phyloP scores from a whole-genome alignment of 495 filamentous ascomycete species.

The Penicillium egyptiacum region DNA sequence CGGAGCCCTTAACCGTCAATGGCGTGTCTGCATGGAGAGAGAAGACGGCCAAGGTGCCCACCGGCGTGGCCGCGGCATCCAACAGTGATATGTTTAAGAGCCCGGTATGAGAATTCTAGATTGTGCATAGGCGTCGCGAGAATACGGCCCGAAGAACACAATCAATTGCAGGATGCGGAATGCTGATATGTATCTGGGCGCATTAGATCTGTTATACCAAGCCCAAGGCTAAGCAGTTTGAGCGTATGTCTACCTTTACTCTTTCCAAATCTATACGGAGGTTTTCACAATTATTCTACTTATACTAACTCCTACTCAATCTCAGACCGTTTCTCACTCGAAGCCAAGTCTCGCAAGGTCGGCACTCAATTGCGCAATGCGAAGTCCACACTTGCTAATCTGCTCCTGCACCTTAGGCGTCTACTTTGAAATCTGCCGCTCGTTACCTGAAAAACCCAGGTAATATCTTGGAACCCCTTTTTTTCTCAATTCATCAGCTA shows the following conservation, averaged over 20 bases:
- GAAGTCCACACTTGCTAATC: conserved; percentile 5
- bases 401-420: conserved; percentile 39
- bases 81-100: conserved; percentile 86
- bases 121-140: not conserved
- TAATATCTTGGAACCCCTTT: conserved; percentile 16
- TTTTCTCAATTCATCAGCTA: not conserved
- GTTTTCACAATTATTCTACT: not conserved
- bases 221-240: conserved; percentile 79
- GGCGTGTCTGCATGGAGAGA: conserved; percentile 66
- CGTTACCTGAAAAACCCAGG: conserved; percentile 70
- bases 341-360: conserved; percentile 45
- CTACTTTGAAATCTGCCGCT: conserved; percentile 76
- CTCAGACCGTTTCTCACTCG: conserved; percentile 39
- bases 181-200: conserved; percentile 1
- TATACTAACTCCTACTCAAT: not conserved
- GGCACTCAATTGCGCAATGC: conserved; percentile 16
- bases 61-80: conserved; percentile 72
- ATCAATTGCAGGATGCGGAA: conserved; percentile 3
- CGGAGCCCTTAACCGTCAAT: conserved; percentile 67
- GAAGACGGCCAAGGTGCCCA: conserved; percentile 64
- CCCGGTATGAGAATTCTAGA: conserved; percentile 44
- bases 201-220: conserved; percentile 58
- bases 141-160: not conserved
- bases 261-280: not conserved
- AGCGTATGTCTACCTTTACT: conserved; percentile 58